phyloP scores from a whole-genome alignment of 768 basidiomycete species.

The Amanita exitialis region DNA sequence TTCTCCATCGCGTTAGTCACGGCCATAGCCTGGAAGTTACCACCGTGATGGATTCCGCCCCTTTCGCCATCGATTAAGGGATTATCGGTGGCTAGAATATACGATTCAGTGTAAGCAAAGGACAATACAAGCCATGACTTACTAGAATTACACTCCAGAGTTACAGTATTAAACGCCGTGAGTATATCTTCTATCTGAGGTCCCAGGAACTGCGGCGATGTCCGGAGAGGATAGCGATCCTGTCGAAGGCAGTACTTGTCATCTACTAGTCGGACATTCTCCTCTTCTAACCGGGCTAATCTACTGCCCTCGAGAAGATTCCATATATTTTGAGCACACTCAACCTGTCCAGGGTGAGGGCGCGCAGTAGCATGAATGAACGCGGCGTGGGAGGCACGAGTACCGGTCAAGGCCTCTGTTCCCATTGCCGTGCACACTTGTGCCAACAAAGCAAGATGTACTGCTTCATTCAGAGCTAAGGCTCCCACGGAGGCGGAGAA shows the following conservation, averaged over 20 bases:
- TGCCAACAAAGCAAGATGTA: slow-evolving; percentile 48
- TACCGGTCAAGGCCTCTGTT: slow-evolving; percentile 65
- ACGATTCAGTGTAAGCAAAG: slow-evolving; percentile 3
- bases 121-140: slow-evolving; percentile 15
- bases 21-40: slow-evolving; percentile 84
- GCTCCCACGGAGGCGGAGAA: slow-evolving; percentile 67
- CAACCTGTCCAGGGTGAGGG: slow-evolving; percentile 78
- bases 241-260: slow-evolving; percentile 66
- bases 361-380: slow-evolving; percentile 70
- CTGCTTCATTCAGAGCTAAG: slow-evolving; percentile 61
- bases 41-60: slow-evolving; percentile 61
- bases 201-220: slow-evolving; percentile 69
- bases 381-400: slow-evolving; percentile 49
- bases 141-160: slow-evolving; percentile 76
- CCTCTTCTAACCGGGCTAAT: slow-evolving; percentile 49
- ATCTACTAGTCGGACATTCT: slow-evolving; percentile 53
- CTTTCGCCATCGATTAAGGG: slow-evolving; percentile 66
- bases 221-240: slow-evolving; percentile 63
- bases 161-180: slow-evolving; percentile 44
- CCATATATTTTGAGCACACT: slow-evolving; percentile 55
- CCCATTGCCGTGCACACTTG: slow-evolving; percentile 76
- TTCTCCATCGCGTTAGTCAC: slow-evolving; percentile 82
- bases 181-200: slow-evolving; percentile 73
- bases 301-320: slow-evolving; percentile 50
- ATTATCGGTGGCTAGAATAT: slow-evolving; percentile 65